Evolutionary conservation across 1,284 basidiomycete genomes (phyloP).

Genomic region (Ustilago esculenta): DNA sequence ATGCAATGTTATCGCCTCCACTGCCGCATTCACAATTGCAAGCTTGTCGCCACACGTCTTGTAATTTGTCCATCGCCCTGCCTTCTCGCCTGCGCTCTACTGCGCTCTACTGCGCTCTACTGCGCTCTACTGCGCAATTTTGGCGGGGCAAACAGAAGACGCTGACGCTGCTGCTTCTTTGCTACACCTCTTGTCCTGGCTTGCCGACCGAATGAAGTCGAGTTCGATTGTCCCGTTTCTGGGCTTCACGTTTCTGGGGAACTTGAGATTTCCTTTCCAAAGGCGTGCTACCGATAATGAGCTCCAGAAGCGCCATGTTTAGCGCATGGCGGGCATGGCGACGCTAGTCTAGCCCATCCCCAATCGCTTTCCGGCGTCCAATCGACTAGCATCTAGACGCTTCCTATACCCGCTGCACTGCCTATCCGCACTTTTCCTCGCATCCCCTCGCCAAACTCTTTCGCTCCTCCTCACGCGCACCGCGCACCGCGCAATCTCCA

Average conservation of each 20-base stretch:
- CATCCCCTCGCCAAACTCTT: no score
- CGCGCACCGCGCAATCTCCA: no score
- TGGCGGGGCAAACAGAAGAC: slow-evolving; percentile 27
- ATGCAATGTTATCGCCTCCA: background rate
- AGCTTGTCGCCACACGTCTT: slow-evolving; percentile 26
- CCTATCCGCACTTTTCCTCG: no score
- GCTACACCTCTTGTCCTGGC: background rate
- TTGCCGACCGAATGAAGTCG: slow-evolving; percentile 23
- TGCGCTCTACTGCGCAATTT: no score
- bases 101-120: no score
- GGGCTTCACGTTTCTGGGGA: slow-evolving; percentile 3
- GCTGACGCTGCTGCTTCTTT: no score
- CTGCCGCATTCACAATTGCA: slow-evolving; percentile 1
- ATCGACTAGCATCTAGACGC: no score
- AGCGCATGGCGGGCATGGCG: background rate
- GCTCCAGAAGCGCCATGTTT: slow-evolving; percentile 16
- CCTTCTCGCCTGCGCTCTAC: no score
- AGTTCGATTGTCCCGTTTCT: slow-evolving; percentile 12
- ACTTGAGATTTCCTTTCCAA: slow-evolving; percentile 5
- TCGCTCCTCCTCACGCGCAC: no score
- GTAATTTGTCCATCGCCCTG: no score
- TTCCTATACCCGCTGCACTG: no score
- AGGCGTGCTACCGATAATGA: slow-evolving; percentile 27
- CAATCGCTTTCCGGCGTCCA: background rate
- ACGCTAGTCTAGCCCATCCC: no score